A percentile compares a stretch with the other conserved stretches of the same genome.
These are phyloP conservation scores for Pythium apleroticum DNA, from an alignment of 352 stramenopile species.

Conservation along the genomic window DNA sequence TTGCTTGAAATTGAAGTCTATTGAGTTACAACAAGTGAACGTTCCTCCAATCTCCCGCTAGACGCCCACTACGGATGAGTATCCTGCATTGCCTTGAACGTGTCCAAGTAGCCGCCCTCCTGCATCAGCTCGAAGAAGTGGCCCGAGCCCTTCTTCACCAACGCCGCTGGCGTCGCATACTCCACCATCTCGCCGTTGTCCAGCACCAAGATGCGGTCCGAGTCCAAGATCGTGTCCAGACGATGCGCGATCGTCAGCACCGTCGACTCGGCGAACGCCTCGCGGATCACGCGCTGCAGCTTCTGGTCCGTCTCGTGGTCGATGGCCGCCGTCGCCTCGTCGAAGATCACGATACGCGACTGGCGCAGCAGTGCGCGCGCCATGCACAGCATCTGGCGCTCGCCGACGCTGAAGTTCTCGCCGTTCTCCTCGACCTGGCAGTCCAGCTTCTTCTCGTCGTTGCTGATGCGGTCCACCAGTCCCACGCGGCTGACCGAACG, in stretches of 20 bases:
- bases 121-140: neutral
- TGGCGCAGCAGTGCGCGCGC: conserved; percentile 84
- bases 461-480: conserved; percentile 37
- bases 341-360: conserved; percentile 90
- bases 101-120: neutral
- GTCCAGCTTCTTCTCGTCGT: conserved; percentile 4
- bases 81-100: too few relatives aligned
- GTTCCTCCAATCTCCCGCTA: too few relatives aligned
- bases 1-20: too few relatives aligned
- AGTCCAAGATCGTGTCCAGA: neutral
- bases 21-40: too few relatives aligned
- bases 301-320: conserved; percentile 55
- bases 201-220: neutral
- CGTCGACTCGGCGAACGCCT: conserved; percentile 88
- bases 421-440: conserved; percentile 65
- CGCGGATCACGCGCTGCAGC: conserved; percentile 71
- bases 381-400: conserved; percentile 93
- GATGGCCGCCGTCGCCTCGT: conserved; percentile 90
- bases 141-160: neutral
- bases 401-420: conserved; percentile 89
- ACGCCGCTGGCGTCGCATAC: neutral
- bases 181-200: neutral
- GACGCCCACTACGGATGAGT: too few relatives aligned
- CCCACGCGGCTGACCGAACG: conserved; percentile 60
- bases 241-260: conserved; percentile 62